Conservation (phyloP, 768 basidiomycete genomes). For the Ramaria rubella region DNA sequence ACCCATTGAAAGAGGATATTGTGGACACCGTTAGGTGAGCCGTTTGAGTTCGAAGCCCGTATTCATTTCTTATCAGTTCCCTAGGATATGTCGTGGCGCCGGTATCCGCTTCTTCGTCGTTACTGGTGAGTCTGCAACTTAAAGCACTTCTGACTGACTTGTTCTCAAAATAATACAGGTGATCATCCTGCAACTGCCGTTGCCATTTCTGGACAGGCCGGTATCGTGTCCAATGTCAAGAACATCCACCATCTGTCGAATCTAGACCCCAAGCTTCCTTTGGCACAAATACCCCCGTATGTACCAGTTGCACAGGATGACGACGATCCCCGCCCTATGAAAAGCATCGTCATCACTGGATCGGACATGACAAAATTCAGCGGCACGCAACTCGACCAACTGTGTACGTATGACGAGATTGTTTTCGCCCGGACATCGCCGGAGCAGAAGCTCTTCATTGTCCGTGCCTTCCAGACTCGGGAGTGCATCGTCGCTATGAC, state of each 20-base stretch:
- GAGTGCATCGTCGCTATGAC: conserved; percentile 56
- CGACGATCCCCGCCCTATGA: conserved; percentile 21
- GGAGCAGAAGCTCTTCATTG: conserved; percentile 60
- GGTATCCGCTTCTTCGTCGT: conserved; percentile 62
- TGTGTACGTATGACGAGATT: conserved; percentile 38
- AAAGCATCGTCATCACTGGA: conserved; percentile 39
- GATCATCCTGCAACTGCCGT: conserved; percentile 55
- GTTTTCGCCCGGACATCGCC: conserved; percentile 61
- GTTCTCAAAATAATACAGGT: conserved; percentile 22
- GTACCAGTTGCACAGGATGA: conserved; percentile 22
- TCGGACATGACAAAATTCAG: conserved; percentile 32
- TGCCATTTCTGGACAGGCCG: conserved; percentile 58
- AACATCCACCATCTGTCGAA: conserved; percentile 33
- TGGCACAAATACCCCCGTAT: conserved; percentile 12
- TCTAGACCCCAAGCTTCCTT: conserved; percentile 26
- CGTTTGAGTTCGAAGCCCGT: neutral
- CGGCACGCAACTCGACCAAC: conserved; percentile 23
- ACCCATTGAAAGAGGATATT: conserved; percentile 53
- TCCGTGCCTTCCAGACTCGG: conserved; percentile 47
- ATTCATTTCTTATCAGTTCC: neutral
- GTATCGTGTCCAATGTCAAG: conserved; percentile 40
- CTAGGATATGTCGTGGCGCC: conserved; percentile 41
- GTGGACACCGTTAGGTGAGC: conserved; percentile 35
- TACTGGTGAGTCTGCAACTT: conserved; percentile 30
- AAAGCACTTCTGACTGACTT: neutral